Base-by-base conservation (phyloP, 768 basidiomycete genomes). In the Suillus discolor region DNA sequence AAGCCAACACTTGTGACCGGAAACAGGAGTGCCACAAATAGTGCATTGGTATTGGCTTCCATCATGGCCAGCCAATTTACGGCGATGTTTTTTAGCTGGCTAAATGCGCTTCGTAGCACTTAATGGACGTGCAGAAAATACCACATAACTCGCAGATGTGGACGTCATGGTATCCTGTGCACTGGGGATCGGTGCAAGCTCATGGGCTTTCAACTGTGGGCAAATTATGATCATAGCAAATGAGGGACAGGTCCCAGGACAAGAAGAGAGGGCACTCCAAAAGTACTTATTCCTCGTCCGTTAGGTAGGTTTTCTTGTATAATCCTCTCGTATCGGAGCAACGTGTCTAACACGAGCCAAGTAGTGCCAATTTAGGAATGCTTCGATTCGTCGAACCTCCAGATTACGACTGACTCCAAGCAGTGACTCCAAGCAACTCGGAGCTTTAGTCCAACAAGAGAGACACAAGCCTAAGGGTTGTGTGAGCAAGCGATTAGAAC, bases 81-180 rank as follows among this genome's bases (percentile, higher is more conserved):
- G 73, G 2, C 57, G 62, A 69, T 84, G 82, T 13, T 74, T 71
- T 36, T 73, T 73, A 0, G 74, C 71, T 68, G 3, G 44, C 47
- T 20, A 78, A 42, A 62, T 85, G 84, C 0, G 44, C n/a, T 18
- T 71, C 42, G 62, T 76, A 79, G 2, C 61, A 65, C 0, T 61
- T 42, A 1, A 65, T 57, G 15, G 70, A 71, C 15, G 55, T 18
- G 51, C 81, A 80, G 4, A 83, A 70, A 49, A 78, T 65, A 8
- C 72, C 71, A 67, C 84, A 85, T 2, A 73, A 68, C 16, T 79
- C 77, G 67, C 84, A 85, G 23, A 71, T 68, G 3, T 72, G 63
- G 20, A 84, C 67, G 53, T 78, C 76, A 66, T 85, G 84, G 23
- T 70, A 68, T 47, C 67, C 70, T 0, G 38, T 13, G 65, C 84